These are phyloP conservation scores for Datura wrightii DNA, from an alignment of 257 asterid genomes.

Conservation along the genomic window DNA sequence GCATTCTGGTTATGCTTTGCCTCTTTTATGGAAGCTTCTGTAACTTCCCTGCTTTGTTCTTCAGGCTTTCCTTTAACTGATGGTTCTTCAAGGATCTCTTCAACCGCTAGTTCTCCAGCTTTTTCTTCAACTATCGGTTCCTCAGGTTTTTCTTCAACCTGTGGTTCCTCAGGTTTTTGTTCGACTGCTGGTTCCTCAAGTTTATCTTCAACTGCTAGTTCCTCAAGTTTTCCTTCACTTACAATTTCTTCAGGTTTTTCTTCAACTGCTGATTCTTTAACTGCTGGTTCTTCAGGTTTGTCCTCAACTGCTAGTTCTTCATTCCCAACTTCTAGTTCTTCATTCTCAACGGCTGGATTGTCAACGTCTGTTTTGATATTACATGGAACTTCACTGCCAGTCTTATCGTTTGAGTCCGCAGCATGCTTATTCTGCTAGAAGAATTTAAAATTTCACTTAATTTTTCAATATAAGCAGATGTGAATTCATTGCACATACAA, in stretches of 20 bases:
- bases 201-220: too few species aligned
- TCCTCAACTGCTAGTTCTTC: not conserved
- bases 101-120: not conserved
- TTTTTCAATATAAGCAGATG: not conserved
- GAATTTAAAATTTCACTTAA: not conserved
- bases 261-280: not conserved
- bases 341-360: conserved; percentile 1
- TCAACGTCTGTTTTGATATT: not conserved
- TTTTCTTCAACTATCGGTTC: not conserved
- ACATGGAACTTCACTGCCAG: not conserved
- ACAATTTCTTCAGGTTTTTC: not conserved
- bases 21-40: too few species aligned
- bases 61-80: not conserved
- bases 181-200: not conserved
- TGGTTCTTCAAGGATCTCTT: not conserved
- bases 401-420: not conserved
- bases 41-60: not conserved
- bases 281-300: not conserved
- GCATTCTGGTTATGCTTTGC: too few species aligned
- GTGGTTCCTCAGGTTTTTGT: not conserved
- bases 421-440: not conserved
- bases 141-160: not conserved
- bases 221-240: too few species aligned
- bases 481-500: not conserved
- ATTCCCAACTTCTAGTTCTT: not conserved